Conservation (phyloP, 2,329 filamentous ascomycete genomes). For the Curvularia spicifera region DNA sequence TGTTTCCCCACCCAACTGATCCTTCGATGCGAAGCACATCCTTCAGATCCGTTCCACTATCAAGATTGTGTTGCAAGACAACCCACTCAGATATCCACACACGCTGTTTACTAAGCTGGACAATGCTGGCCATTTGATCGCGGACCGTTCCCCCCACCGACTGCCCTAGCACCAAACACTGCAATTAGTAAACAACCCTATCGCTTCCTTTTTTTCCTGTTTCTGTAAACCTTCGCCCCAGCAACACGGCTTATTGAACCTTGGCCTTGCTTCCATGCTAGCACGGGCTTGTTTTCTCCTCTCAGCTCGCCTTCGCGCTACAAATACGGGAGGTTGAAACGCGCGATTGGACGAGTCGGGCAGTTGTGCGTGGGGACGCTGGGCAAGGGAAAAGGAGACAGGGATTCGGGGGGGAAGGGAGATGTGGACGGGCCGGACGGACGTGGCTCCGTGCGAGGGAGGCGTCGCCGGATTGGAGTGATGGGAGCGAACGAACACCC, state of each 20-base stretch:
- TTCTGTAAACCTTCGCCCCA: neutral
- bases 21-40: neutral
- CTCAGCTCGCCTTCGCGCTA: neutral
- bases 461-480: neutral
- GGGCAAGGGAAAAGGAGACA: neutral
- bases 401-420: neutral
- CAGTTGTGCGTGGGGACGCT: neutral
- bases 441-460: neutral
- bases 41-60: no score
- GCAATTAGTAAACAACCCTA: neutral
- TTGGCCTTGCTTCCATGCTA: neutral
- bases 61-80: no score
- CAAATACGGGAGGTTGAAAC: neutral
- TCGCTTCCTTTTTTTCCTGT: neutral
- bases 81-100: no score
- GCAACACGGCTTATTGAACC: neutral
- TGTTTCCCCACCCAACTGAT: neutral
- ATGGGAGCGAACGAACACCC: neutral
- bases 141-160: no score
- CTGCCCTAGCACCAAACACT: neutral
- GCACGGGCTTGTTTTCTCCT: neutral
- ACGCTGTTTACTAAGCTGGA: no score
- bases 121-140: no score
- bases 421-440: neutral
- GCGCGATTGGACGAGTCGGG: neutral